phyloP scores from a whole-genome alignment of 2,329 filamentous ascomycete genomes.

The Colletotrichum eremochloae region DNA sequence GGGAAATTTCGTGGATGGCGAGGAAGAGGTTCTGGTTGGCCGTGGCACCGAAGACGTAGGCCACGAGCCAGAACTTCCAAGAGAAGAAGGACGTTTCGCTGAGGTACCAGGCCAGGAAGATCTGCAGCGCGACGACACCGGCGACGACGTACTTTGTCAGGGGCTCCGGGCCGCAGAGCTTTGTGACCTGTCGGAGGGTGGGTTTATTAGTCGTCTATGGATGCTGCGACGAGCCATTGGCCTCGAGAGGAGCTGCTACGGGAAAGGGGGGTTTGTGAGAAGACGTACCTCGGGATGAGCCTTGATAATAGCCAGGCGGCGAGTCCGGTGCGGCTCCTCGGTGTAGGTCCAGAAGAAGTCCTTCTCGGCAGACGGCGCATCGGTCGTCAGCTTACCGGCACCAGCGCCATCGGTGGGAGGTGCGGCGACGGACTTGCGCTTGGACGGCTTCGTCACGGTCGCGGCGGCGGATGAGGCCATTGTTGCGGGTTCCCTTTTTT shows the following conservation, averaged over 20 bases:
- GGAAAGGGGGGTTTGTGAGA: conserved; percentile 22
- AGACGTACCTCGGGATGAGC: conserved; percentile 88
- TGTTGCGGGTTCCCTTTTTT: conserved; percentile 4
- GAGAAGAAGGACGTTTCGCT: conserved; percentile 84
- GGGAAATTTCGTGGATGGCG: conserved; percentile 98
- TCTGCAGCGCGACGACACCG: conserved; percentile 85
- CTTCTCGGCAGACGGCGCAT: conserved; percentile 52
- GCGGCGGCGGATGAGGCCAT: conserved; percentile 51
- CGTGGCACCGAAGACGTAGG: conserved; percentile 93
- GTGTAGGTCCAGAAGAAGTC: conserved; percentile 99
- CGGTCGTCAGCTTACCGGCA: conserved; percentile 43
- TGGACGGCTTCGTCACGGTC: conserved; percentile 52
- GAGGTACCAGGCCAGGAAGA: conserved; percentile 82
- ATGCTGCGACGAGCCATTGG: neutral
- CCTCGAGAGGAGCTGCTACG: conserved; percentile 21
- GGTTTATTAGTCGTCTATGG: neutral
- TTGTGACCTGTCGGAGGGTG: conserved; percentile 77
- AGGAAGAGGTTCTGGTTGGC: conserved; percentile 99
- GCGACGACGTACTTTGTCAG: conserved; percentile 94
- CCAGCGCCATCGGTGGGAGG: conserved; percentile 44
- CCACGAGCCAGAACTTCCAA: conserved; percentile 86
- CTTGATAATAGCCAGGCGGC: conserved; percentile 95
- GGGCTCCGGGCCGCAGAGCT: conserved; percentile 95
- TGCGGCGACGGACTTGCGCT: conserved; percentile 43
- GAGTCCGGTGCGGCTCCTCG: conserved; percentile 93